Evolutionary conservation across 257 asterid genomes (phyloP).

Genomic region (Solanum pennellii): DNA sequence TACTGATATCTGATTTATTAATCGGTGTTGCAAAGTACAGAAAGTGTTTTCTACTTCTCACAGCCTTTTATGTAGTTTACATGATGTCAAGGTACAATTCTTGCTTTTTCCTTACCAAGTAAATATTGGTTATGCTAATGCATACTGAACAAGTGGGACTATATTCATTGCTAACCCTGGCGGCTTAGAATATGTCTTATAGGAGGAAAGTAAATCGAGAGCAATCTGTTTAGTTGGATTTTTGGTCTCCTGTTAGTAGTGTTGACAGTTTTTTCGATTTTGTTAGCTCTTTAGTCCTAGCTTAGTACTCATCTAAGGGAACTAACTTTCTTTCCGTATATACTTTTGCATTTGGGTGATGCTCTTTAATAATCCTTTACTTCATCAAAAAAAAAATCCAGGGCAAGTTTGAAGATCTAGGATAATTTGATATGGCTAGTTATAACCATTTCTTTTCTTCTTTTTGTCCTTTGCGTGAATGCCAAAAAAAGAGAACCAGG

Average conservation of each 20-base stretch:
- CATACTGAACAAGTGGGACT: not conserved
- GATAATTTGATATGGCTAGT: not conserved
- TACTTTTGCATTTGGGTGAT: not conserved
- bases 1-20: not conserved
- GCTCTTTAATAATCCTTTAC: not conserved
- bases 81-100: not conserved
- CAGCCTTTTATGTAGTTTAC: not conserved
- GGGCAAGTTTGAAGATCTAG: not conserved
- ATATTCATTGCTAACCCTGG: not conserved
- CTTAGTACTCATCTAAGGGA: not conserved
- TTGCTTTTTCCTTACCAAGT: not conserved
- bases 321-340: not conserved
- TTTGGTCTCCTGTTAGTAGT: not conserved
- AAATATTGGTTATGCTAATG: not conserved
- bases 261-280: not conserved
- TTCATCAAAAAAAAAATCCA: not conserved
- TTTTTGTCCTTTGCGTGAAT: not conserved
- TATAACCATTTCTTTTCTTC: not conserved
- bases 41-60: not conserved
- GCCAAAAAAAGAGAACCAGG: not conserved
- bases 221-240: not conserved
- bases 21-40: not conserved
- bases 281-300: not conserved
- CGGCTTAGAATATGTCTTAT: not conserved
- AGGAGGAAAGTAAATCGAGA: not conserved